Evolutionary conservation across 2,329 filamentous ascomycete species (phyloP).

Genomic region (Ascochyta viciae-villosae): DNA sequence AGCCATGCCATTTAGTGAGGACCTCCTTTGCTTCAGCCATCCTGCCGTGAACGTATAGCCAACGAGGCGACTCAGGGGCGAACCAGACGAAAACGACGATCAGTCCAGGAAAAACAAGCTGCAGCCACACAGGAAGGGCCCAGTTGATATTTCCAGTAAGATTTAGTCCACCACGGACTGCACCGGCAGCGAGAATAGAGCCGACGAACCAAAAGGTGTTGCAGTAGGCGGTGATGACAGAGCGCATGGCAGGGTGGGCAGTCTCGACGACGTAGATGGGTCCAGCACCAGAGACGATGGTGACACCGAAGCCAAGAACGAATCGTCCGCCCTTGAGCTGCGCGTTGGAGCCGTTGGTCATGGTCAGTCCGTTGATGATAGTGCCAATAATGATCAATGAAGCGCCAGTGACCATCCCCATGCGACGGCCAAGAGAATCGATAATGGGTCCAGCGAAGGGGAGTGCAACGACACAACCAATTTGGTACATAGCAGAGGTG

Average conservation of each 20-base stretch:
- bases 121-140: constrained; percentile 53
- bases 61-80: constrained; percentile 66
- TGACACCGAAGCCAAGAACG: constrained; percentile 68
- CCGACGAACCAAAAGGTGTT: constrained; percentile 58
- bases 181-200: constrained; percentile 37
- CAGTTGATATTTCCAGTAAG: constrained; percentile 49
- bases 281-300: constrained; percentile 65
- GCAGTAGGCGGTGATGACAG: constrained; percentile 66
- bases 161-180: constrained; percentile 30
- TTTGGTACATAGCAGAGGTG: constrained; percentile 55
- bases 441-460: constrained; percentile 56
- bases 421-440: constrained; percentile 52
- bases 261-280: constrained; percentile 71
- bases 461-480: constrained; percentile 54
- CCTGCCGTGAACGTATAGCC: constrained; percentile 58
- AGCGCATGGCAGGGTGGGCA: constrained; percentile 68
- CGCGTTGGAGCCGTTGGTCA: constrained; percentile 40
- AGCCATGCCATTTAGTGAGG: constrained; percentile 65
- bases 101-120: constrained; percentile 43
- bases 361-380: constrained; percentile 50
- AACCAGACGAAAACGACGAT: constrained; percentile 59
- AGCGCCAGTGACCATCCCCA: constrained; percentile 59
- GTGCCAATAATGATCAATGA: constrained; percentile 51
- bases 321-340: constrained; percentile 69
- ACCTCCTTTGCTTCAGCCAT: constrained; percentile 63